Base-by-base conservation (phyloP, 2,329 filamentous ascomycete species). In the Aspergillus glaucus region DNA sequence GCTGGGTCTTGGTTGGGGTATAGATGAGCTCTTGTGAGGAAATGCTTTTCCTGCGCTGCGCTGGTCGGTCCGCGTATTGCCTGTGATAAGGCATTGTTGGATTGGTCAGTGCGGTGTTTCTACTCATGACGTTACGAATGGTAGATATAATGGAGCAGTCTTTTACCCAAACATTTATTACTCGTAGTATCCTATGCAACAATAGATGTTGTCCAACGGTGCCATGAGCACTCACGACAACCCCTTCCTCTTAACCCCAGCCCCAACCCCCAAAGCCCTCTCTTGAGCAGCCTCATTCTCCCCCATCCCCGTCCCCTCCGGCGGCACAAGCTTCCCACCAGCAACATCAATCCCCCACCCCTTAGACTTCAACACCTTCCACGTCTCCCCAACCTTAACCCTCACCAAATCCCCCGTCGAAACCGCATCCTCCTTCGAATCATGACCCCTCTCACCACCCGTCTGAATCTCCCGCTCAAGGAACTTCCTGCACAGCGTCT, bases 341-440 rank as follows among this genome's bases (percentile, higher is more conserved):
- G 75, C 69, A 19, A 87, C 62, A 32, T 56, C 74, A 40, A 40
- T 40, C 4, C 5, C 6, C 86, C 88, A 95, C 0, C 89, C 89
- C 19, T 78, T 70, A 37, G 71, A 68, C 66, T 81, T 78, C 75
- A 93, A 74, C 28, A 70, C 68, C 53, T 77, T 80, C 88, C 89
- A 95, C 53, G 82, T 78, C 47, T 85, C 77, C 46, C 75, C 78
- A 5, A 94, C 77, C 65, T 84, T 87, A 44, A 82, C 76, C 43
- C 86, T 75, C 0, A 95, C 87, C 45, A 98, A 68, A 51, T 97
- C 90, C 0, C 92, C 93, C 0, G 94, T 92, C 0, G 91, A 88
- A 43, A 85, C 79, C 0, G 93, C 89, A 63, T 98, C 93, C 66
- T 98, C 93, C 22, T 85, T 86, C 22, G 88, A 95, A 70, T 98